A percentile compares a stretch with the other conserved stretches of the same genome.
Evolutionary conservation across 2,329 filamentous ascomycete species (phyloP).

Genomic region (Diaporthe citri): DNA sequence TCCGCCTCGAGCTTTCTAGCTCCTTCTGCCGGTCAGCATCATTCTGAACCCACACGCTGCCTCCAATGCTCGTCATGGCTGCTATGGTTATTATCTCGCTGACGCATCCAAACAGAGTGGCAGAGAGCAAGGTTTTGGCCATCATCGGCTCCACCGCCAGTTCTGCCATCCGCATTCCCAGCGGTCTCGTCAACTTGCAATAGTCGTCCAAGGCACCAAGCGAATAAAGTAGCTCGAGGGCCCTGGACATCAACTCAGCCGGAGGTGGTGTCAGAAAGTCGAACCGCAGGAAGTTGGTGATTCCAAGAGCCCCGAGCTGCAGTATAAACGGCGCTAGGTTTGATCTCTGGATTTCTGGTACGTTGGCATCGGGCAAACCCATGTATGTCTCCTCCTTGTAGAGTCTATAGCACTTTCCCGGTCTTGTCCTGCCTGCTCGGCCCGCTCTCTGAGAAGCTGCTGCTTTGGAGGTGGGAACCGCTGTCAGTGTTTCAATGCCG

Average conservation of each 20-base stretch:
- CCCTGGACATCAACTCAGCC: constrained; percentile 85
- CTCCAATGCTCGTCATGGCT: constrained; percentile 91
- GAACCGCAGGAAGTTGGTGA: constrained; percentile 93
- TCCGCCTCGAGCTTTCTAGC: constrained; percentile 79
- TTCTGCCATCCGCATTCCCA: constrained; percentile 94
- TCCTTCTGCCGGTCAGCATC: constrained; percentile 78
- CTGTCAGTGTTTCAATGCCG: constrained; percentile 88
- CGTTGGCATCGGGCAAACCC: constrained; percentile 76
- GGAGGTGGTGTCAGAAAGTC: constrained; percentile 90
- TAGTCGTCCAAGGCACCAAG: constrained; percentile 90
- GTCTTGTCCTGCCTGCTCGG: constrained; percentile 86
- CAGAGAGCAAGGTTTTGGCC: constrained; percentile 85
- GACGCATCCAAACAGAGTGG: constrained; percentile 80
- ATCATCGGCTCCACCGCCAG: constrained; percentile 95
- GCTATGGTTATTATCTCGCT: constrained; percentile 91
- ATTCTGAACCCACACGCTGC: constrained; percentile 84
- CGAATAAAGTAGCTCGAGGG: constrained; percentile 88
- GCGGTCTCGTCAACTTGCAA: constrained; percentile 87
- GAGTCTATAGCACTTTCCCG: constrained; percentile 94
- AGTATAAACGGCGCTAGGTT: constrained; percentile 90
- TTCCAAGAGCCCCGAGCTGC: constrained; percentile 93
- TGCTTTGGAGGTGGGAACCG: constrained; percentile 87
- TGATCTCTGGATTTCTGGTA: constrained; percentile 92
- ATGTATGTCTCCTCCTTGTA: constrained; percentile 84
- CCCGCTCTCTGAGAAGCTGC: constrained; percentile 93